phyloP scores from a whole-genome alignment of 2,329 filamentous ascomycete species.

The Ophiostoma angusticollis region DNA sequence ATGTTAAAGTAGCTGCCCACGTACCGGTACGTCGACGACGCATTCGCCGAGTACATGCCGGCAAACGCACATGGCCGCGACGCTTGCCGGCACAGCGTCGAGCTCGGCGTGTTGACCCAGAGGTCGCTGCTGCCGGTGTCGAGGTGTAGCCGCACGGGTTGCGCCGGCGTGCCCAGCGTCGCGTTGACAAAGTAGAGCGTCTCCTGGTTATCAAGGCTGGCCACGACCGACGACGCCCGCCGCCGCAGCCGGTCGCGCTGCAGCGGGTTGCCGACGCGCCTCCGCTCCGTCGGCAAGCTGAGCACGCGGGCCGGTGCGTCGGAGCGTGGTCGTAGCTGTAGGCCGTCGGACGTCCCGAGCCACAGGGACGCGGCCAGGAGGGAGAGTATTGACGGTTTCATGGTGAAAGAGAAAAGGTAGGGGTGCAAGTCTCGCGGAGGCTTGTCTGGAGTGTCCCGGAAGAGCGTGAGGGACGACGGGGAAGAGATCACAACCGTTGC shows the following conservation, averaged over 20 bases:
- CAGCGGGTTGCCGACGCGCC: slow-evolving; percentile 27
- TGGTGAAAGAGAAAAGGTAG: too few species aligned
- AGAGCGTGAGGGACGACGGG: too few species aligned
- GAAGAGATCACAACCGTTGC: too few species aligned
- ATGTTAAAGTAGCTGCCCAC: slow-evolving; percentile 74
- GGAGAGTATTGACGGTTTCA: slow-evolving; percentile 24
- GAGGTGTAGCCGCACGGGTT: slow-evolving; percentile 44
- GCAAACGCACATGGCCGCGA: slow-evolving; percentile 42
- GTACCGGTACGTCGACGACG: slow-evolving; percentile 64
- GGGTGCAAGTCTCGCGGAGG: too few species aligned
- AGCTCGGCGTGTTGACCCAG: slow-evolving; percentile 56
- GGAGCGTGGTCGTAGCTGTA: slow-evolving; percentile 20
- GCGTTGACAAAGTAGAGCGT: slow-evolving; percentile 53
- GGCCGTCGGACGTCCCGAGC: slow-evolving; percentile 14
- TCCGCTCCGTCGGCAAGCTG: slow-evolving; percentile 30
- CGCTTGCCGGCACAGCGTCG: slow-evolving; percentile 40
- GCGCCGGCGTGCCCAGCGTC: slow-evolving; percentile 48
- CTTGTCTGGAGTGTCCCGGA: too few species aligned
- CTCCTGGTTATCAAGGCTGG: slow-evolving; percentile 45
- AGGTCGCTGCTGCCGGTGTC: slow-evolving; percentile 59
- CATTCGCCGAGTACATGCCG: slow-evolving; percentile 56
- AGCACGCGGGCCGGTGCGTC: slow-evolving; percentile 31
- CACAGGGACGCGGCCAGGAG: slow-evolving; percentile 19
- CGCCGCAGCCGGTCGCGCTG: slow-evolving; percentile 31
- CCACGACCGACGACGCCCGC: slow-evolving; percentile 31